Conservation (phyloP, 2,329 filamentous ascomycete genomes). For the Alternaria infectoria region DNA sequence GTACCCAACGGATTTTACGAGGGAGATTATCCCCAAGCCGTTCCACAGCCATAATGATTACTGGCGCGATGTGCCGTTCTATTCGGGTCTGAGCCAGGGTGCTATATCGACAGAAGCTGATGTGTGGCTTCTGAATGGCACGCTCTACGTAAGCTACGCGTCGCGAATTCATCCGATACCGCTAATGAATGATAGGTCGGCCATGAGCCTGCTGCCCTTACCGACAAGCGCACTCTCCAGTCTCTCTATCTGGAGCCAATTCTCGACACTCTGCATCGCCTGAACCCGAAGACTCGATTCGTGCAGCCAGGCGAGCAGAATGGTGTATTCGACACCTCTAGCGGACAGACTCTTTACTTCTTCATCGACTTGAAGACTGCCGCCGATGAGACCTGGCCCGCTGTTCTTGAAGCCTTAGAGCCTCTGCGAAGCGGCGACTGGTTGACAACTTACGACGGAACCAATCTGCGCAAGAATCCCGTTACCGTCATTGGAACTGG, state of each 20-base stretch:
- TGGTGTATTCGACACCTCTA: conserved; percentile 67
- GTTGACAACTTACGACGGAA: conserved; percentile 60
- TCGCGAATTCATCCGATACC: background rate
- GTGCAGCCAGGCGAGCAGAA: conserved; percentile 56
- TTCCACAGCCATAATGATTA: conserved; percentile 69
- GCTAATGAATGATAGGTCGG: conserved; percentile 54
- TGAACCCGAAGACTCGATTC: conserved; percentile 63
- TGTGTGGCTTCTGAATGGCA: conserved; percentile 64
- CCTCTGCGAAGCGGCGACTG: conserved; percentile 62
- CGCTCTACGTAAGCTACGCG: conserved; percentile 56
- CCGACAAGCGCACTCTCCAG: conserved; percentile 59
- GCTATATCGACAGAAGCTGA: conserved; percentile 66
- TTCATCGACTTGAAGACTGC: conserved; percentile 70
- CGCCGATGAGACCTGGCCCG: conserved; percentile 62
- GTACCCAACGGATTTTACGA: conserved; percentile 68
- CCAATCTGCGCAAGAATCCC: conserved; percentile 54
- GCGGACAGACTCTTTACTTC: conserved; percentile 66
- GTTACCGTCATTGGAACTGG: conserved; percentile 70
- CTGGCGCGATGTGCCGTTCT: conserved; percentile 57
- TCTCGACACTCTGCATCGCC: conserved; percentile 59
- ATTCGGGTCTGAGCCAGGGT: conserved; percentile 62
- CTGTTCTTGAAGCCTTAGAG: conserved; percentile 62
- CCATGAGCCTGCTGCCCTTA: conserved; percentile 61
- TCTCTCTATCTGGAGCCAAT: conserved; percentile 67
- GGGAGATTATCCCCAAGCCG: conserved; percentile 64